Conservation (phyloP, 73 alveolate genomes). For the Symbiodinium natans region DNA sequence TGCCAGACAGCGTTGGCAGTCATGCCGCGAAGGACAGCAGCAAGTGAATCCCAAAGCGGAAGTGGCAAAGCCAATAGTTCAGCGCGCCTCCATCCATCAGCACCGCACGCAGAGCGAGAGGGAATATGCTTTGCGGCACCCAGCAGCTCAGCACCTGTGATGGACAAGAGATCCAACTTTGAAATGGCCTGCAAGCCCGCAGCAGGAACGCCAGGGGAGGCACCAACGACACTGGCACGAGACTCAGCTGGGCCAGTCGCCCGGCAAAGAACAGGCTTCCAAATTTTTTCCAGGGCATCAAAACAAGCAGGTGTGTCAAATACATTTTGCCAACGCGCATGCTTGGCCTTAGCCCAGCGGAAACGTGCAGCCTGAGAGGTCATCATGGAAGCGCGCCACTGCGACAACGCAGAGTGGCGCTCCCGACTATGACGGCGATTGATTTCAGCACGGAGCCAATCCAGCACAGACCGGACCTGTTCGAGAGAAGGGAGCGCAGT, state of each 20-base stretch:
- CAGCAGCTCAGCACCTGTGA: not conserved
- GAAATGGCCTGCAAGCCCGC: not conserved
- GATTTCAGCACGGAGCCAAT: not conserved
- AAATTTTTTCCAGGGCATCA: not conserved
- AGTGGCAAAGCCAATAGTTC: slow-evolving; percentile 7
- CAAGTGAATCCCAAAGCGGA: not conserved
- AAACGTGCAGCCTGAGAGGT: not conserved
- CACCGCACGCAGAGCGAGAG: not conserved
- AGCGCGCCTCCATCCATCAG: slow-evolving; percentile 13
- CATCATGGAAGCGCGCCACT: not conserved
- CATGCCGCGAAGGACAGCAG: not conserved
- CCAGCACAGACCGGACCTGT: not conserved
- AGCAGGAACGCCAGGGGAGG: not conserved
- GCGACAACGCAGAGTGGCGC: not conserved
- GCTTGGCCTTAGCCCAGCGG: not conserved
- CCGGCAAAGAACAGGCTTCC: not conserved
- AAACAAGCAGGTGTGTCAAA: slow-evolving; percentile 24
- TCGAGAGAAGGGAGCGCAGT: not conserved
- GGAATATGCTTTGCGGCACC: not conserved
- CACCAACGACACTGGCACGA: not conserved
- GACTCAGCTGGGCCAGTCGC: not conserved
- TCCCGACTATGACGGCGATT: not conserved
- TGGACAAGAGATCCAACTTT: not conserved
- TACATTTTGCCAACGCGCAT: not conserved
- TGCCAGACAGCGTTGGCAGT: not conserved